A percentile compares a stretch with the other conserved stretches of the same genome.
Conservation (phyloP, 352 stramenopile genomes). For the Pythium graminicola region DNA sequence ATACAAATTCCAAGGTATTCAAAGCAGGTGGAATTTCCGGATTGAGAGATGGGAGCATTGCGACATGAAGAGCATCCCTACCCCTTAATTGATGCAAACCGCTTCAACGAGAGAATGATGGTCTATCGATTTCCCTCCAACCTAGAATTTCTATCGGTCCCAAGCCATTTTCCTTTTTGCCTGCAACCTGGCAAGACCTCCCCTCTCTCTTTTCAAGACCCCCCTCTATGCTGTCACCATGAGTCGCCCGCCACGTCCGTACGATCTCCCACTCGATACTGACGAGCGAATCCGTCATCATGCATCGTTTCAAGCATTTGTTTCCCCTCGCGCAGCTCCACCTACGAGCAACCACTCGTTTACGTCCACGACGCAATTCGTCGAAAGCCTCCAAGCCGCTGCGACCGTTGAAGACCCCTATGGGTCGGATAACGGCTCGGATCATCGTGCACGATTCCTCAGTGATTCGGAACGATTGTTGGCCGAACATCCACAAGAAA, state of each 20-base stretch:
- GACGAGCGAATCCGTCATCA: conserved; percentile 4
- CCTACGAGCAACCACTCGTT: conserved; percentile 7
- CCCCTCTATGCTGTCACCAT: not conserved
- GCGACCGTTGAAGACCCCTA: conserved; percentile 6
- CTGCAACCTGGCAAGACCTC: conserved; percentile 1
- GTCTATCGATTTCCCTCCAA: not conserved
- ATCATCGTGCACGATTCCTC: conserved; percentile 54
- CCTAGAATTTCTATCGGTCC: not conserved
- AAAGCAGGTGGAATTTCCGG: too few species aligned
- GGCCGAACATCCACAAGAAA: conserved; percentile 39
- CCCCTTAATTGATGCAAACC: conserved; percentile 3
- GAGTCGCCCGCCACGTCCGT: not conserved
- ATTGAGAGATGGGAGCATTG: not conserved
- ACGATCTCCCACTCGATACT: not conserved
- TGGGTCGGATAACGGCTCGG: conserved; percentile 2
- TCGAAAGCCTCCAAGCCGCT: conserved; percentile 7
- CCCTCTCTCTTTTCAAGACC: not conserved
- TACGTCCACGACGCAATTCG: conserved; percentile 1
- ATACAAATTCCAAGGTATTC: not conserved
- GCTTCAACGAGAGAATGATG: conserved; percentile 3
- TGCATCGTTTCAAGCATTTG: conserved; percentile 6
- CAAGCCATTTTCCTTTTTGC: conserved; percentile 4
- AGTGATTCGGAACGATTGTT: conserved; percentile 54
- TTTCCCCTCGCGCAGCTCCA: not conserved
- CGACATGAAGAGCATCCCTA: not conserved